Evolutionary conservation across 192 early-diverging fungal genomes (phyloP), one percentile per base, ranked within the genome.

Genomic region (Podochytrium sp.): DNA sequence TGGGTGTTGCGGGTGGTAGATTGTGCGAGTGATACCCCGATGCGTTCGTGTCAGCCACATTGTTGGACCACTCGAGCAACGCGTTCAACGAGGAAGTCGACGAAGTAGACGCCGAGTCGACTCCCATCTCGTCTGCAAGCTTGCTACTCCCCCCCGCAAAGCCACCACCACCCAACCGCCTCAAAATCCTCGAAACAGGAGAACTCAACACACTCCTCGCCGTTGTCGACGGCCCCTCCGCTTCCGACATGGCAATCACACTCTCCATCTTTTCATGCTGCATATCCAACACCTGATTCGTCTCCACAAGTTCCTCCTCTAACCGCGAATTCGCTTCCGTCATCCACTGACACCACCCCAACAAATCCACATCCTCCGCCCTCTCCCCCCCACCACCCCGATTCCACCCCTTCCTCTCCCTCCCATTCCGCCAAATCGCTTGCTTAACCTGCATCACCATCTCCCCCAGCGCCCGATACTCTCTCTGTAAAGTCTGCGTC

Each of bases 241-340:
- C 52, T n/a, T 41, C 39, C 7, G 60, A 42, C 57, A 53, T 53
- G 12, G 66, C 38, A 25, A 76, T 59, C 23, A 57, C 63, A 52
- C 27, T 20, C 43, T 78, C 76, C 43, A 78, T 43, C 62, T 67
- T 71, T 41, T 78, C 70, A 43, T 78, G 76, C 62, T 78, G 76
- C 27, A 67, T 18, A 41, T 78, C 76, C 32, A 78, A n/a, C 3
- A 78, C 35, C 14, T 40, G n/a, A 56, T 78, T 69, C 12, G 70
- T 63, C 30, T 73, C 61, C 29, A 23, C 59, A 3, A 78, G 62
- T 7, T 64, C 64, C 3, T 23, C 5, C 38, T 40, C 38, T 30
- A 65, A 37, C 41, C 33, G 39, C 6, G 14, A 3, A 5, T 56
- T 2, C 27, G 61, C 68, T 5, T 65, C 62, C 5, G 27, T 29